phyloP scores from a whole-genome alignment of 2,329 filamentous ascomycete species.

The Dactylellina drechsleri region DNA sequence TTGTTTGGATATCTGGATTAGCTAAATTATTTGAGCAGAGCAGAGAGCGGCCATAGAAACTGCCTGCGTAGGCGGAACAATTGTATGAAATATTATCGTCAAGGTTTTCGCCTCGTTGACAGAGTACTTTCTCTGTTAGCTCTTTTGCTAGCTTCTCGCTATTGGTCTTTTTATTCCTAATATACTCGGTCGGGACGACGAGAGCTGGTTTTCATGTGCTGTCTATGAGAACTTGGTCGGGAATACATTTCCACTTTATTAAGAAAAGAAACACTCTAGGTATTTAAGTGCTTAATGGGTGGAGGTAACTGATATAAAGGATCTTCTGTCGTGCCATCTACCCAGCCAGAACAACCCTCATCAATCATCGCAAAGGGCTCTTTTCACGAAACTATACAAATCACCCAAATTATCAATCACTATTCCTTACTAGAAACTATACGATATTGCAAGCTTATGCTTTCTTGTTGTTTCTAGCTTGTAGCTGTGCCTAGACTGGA shows the following conservation, averaged over 20 bases:
- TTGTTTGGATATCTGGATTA: conserved; percentile 43
- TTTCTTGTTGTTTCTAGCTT: no score
- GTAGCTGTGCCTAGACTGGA: not conserved
- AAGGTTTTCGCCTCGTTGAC: conserved; percentile 9
- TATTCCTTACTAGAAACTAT: no score
- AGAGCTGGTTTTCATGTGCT: conserved; percentile 9
- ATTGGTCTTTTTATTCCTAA: conserved; percentile 2
- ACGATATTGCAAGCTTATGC: no score
- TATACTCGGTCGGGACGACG: not conserved
- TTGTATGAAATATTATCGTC: not conserved
- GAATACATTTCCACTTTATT: conserved; percentile 2
- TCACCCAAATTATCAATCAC: no score
- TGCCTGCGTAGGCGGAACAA: conserved; percentile 16
- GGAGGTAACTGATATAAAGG: no score
- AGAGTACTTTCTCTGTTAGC: conserved; percentile 6
- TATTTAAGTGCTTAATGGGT: no score
- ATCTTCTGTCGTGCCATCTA: no score
- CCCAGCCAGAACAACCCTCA: no score
- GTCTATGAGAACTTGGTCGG: conserved; percentile 7
- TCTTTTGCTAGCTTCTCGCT: not conserved
- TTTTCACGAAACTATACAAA: no score
- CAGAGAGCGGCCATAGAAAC: conserved; percentile 1
- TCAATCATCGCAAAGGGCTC: no score
- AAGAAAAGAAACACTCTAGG: conserved; percentile 1
- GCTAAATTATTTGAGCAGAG: not conserved